Conservation (phyloP, 2,329 filamentous ascomycete genomes). For the Talaromyces atroroseus region DNA sequence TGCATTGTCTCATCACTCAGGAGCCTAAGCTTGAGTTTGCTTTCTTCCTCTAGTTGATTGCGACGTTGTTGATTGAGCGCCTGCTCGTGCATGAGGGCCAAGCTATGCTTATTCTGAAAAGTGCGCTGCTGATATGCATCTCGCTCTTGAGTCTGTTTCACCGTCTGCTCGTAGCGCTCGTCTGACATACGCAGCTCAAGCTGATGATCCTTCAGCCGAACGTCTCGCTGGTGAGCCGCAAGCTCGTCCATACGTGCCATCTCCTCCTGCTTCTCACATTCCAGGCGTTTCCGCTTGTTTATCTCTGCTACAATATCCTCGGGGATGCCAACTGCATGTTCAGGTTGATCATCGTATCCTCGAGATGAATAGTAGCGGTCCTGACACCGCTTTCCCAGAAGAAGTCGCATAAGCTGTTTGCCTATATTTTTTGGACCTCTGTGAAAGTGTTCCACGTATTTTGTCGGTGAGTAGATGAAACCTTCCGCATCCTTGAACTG, state of each 20-base stretch:
- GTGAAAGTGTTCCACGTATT: slow-evolving; percentile 46
- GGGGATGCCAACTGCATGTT: background rate
- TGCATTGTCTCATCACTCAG: background rate
- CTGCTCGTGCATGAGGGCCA: background rate
- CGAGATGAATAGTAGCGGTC: slow-evolving; percentile 2
- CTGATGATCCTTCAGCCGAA: slow-evolving; percentile 2
- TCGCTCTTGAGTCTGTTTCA: background rate
- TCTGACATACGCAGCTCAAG: slow-evolving; percentile 2
- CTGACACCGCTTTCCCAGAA: background rate
- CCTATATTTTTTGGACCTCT: slow-evolving; percentile 8
- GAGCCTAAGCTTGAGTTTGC: background rate
- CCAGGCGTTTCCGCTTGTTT: background rate
- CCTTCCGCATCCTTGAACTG: slow-evolving; percentile 52
- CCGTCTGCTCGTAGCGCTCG: background rate
- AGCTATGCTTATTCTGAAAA: background rate
- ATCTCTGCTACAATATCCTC: background rate
- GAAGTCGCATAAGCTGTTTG: slow-evolving; percentile 3
- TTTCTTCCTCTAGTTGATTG: background rate
- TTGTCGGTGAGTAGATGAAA: slow-evolving; percentile 59
- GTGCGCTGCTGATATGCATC: background rate
- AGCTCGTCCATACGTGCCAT: background rate
- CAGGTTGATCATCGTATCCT: background rate
- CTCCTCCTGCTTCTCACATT: background rate
- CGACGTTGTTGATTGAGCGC: background rate
- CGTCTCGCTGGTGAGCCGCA: background rate